Evolutionary conservation across 257 asterid genomes (phyloP), one percentile per base, ranked within the genome.

Genomic region (Solanum rostratum): DNA sequence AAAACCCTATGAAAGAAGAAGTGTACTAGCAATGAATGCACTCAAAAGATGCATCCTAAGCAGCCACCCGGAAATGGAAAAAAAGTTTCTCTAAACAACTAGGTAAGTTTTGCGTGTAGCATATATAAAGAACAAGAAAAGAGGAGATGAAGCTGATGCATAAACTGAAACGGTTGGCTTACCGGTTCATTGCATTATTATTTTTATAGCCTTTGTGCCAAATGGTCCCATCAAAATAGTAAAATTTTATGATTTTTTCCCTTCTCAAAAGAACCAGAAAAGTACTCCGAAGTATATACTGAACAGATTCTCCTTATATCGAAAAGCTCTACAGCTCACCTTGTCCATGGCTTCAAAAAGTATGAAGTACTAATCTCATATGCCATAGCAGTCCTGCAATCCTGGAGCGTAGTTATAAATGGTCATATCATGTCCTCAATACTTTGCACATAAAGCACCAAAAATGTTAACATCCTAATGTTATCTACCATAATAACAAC

Each of bases 91-190:
- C 46, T 18, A 33, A 66, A 65, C 45, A 65, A 66, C 49, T 66
- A 66, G 24, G 24, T 33, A 66, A 37, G 27, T 68, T 37, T 37
- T 37, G 49, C 37, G n/a, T 65, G 78, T 9, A 9, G 49, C 78
- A 33, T 60, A 60, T 22, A 22, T 22, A 22, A 22, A 37, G 16
- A 18, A 68, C 27, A 24, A 18, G 27, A 68, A 33, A 68, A 66
- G 71, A 84, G 97, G 95, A 85, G 97, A 88, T 93, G 90, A 85
- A 92, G 86, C 92, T 57, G 97, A 46, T 92, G 96, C 97, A 68
- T 43, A 92, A 7, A 95, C 0, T 52, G 46, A 87, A 29, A 43
- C 9, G 7, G 92, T 83, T 86, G 91, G 86, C 97, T 92, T 92
- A 95, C 96, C 97, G 92, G 90, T 97, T 92, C 76, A 68, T 18